Conservation (phyloP, 1,139 yeast species). For the Candida glucosophila region DNA sequence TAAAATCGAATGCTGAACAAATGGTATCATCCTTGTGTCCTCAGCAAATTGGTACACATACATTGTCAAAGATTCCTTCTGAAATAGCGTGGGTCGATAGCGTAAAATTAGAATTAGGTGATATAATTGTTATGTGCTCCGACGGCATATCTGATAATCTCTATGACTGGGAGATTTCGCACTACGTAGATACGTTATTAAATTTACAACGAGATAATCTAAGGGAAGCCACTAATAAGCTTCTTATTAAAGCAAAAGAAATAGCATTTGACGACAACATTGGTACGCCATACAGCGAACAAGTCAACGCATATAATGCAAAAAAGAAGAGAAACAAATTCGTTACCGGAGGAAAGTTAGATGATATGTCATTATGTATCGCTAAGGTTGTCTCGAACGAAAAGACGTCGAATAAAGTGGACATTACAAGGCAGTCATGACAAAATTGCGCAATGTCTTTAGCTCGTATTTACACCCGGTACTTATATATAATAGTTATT, state of each 20-base stretch:
- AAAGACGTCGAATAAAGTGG: too few relatives aligned
- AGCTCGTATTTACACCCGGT: background rate
- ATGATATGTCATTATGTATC: constrained; percentile 46
- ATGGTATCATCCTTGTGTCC: constrained; percentile 43
- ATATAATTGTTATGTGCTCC: constrained; percentile 39
- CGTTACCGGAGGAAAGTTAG: constrained; percentile 47
- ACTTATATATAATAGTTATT: constrained; percentile 1
- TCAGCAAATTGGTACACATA: constrained; percentile 49
- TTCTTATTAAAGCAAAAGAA: constrained; percentile 38
- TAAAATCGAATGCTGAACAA: constrained; percentile 41
- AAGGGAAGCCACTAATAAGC: constrained; percentile 29
- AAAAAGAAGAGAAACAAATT: constrained; percentile 20
- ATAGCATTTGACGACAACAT: constrained; percentile 49
- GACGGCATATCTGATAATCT: constrained; percentile 51
- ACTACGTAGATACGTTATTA: constrained; percentile 25
- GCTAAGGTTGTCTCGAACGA: constrained; percentile 33
- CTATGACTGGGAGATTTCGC: constrained; percentile 38
- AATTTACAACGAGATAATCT: constrained; percentile 18
- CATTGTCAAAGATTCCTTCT: constrained; percentile 36
- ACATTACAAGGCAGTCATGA: too few relatives aligned
- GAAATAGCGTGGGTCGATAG: constrained; percentile 43
- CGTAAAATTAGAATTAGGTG: constrained; percentile 30
- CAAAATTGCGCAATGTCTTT: constrained; percentile 3
- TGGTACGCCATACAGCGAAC: constrained; percentile 47
- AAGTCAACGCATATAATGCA: constrained; percentile 36